Base-by-base conservation (phyloP, 208 protist genomes). In the Wallacemonas collosoma region DNA sequence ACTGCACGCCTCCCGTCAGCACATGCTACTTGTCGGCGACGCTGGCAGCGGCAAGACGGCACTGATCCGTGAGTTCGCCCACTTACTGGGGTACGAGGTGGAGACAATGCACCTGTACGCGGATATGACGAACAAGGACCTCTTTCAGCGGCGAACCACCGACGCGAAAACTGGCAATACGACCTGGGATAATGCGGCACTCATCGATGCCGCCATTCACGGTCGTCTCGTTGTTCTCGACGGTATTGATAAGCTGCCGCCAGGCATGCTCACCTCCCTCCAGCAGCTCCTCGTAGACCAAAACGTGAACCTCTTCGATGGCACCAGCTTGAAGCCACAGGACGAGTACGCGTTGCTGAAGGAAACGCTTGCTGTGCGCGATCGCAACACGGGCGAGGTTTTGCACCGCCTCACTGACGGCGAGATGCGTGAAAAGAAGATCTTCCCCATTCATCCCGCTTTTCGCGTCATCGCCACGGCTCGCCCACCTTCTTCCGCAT, bases 71-170 rank as follows among this genome's bases (percentile, higher is more conserved):
- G 80, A 82, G 53, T 97, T 98, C 63, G 89, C 91, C 0, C 68
- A 71, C 12, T 65, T 92, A 17, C 77, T 97, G 7, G 86, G 89
- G 0, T 97, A 95, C 69, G 65, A 77, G 38, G 70, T 45, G 40
- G 86, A 82, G 69, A 89, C 86, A 12, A 88, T 98, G 79, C 90
- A 97, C 76, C 78, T 95, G 14, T 98, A 97, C 83, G 82, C 86
- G 15, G 97, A 99, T 73, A 98, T 98, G 97, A 97, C 93, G 35
- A 81, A 91, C 60, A 90, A 94, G 41, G 98, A 99, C 65, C 81
- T 99, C 43, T 91, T 99, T 35, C 94, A 98, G 83, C 83, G 94
- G 44, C 89, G 98, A 70, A 87, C 84, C 50, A 99, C 96, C 12
- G 80, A 90, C 61, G 50, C 75, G 1, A 64, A 53, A 47, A 90